Percentiles rank a stretch among this genome's conserved stretches.
Conservation (phyloP, 2,329 filamentous ascomycete species). For the Gaeumannomyces sp. region DNA sequence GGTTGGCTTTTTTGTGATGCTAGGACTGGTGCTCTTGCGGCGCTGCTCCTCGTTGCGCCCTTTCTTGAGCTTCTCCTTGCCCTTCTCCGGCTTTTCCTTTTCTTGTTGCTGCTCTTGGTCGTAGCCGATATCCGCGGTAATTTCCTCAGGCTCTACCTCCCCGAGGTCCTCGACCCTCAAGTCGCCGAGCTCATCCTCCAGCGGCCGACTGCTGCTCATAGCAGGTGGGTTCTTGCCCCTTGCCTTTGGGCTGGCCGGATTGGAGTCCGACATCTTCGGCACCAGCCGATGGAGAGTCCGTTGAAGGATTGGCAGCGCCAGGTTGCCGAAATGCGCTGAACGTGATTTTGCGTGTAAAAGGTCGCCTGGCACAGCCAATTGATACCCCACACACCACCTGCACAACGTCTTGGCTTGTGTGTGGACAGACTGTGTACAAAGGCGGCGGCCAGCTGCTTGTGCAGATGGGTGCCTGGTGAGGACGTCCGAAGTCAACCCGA, state of each 20-base stretch:
- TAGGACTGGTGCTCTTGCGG: not conserved
- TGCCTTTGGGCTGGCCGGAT: not conserved
- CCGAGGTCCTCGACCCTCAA: not conserved
- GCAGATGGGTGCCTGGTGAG: conserved; percentile 2
- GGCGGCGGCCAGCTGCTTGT: not conserved
- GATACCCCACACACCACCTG: not conserved
- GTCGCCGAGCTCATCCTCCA: not conserved
- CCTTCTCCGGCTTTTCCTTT: not conserved
- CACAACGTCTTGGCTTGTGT: not conserved
- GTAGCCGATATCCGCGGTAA: not conserved
- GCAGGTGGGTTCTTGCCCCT: not conserved
- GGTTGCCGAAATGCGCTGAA: not conserved
- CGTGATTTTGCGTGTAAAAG: not conserved
- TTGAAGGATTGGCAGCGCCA: conserved; percentile 10
- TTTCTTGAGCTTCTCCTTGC: conserved; percentile 7
- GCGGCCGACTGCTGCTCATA: not conserved
- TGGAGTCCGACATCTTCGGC: conserved; percentile 10
- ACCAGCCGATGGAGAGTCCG: conserved; percentile 11
- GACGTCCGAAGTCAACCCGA: not conserved
- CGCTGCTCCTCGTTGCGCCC: not conserved
- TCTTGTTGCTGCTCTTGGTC: not conserved
- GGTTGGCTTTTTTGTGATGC: conserved; percentile 10
- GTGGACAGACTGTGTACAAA: not conserved
- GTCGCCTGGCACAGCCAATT: not conserved
- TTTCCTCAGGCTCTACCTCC: conserved; percentile 2